Evolutionary conservation across 306 rosid genomes (phyloP), one percentile per base, ranked within the genome.

Genomic region (Lupinus albus): DNA sequence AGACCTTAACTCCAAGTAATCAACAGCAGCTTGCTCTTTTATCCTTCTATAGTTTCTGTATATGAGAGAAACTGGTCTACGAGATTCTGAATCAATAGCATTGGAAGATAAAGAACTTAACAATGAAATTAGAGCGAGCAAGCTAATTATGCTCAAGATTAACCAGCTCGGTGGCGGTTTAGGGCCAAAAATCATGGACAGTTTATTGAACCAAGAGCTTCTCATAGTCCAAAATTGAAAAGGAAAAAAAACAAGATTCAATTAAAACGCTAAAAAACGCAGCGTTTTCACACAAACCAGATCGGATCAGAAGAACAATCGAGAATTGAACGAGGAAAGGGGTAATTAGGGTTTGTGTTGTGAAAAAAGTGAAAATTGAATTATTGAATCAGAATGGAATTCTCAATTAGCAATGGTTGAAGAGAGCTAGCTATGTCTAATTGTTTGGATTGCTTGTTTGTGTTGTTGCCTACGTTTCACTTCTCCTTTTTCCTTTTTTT

Each of bases 21-120:
- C 97, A 71, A 81, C 86, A 0, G 95, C 89, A 0, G 89, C 88
- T 56, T 82, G 95, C 83, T 94, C 99, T 66, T 94, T 91, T 30
- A 91, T 88, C 91, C 99, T 86, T 67, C 97, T 81, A 53, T 94
- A 91, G 75, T 79, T 94, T 42, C 85, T 67, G 77, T 86, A 91
- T 11, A 88, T 73, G 11, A 86, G 85, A 16, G 94, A 80, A 66
- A 69, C 86, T 0, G 81, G 64, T 12, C 72, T 56, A 14, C 71
- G 65, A 48, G 87, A 47, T 11, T 74, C 72, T 5, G 88, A 72
- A 62, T 84, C 89, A 76, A 83, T 61, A 64, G 76, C 57, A 60
- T 81, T 76, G 2, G 96, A 84, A 69, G 97, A 83, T 8, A 96
- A 83, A 3, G 95, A 83, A 47, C 88, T 87, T 16, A 94, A 72